Conservation (phyloP, 805 yeast genomes). For the Huiozyma naganishii region DNA sequence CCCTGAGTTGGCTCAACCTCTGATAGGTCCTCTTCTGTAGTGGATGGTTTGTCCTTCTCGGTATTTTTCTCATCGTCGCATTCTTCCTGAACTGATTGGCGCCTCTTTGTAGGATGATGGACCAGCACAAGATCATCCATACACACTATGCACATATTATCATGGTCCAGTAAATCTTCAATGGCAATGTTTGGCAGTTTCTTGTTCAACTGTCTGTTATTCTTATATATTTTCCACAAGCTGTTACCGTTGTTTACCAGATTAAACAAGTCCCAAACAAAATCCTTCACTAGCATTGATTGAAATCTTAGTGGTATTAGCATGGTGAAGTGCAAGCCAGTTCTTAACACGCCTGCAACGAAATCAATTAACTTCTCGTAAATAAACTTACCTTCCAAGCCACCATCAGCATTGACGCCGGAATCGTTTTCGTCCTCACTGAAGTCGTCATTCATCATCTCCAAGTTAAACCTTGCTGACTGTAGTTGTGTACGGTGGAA, state of each 20-base stretch:
- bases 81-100: not conserved
- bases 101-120: not conserved
- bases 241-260: slow-evolving; percentile 29
- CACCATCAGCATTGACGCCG: slow-evolving; percentile 34
- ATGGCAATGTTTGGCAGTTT: slow-evolving; percentile 52
- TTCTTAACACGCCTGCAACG: slow-evolving; percentile 38
- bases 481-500: slow-evolving; percentile 18
- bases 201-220: slow-evolving; percentile 51
- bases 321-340: slow-evolving; percentile 35
- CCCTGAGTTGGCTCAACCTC: slow-evolving; percentile 2
- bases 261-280: slow-evolving; percentile 28
- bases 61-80: slow-evolving; percentile 1
- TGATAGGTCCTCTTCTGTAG: not conserved
- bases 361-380: slow-evolving; percentile 50
- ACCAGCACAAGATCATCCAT: slow-evolving; percentile 69
- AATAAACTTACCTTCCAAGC: slow-evolving; percentile 36
- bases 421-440: slow-evolving; percentile 25
- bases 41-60: not conserved
- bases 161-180: slow-evolving; percentile 55
- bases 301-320: slow-evolving; percentile 38
- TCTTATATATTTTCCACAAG: slow-evolving; percentile 32
- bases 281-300: slow-evolving; percentile 39
- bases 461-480: not conserved
- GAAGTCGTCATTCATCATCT: not conserved
- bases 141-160: slow-evolving; percentile 73